Percentiles rank a stretch among this genome's conserved stretches.
Evolutionary conservation across 2,329 filamentous ascomycete genomes (phyloP).

Genomic region (Alternaria novae-zelandiae): DNA sequence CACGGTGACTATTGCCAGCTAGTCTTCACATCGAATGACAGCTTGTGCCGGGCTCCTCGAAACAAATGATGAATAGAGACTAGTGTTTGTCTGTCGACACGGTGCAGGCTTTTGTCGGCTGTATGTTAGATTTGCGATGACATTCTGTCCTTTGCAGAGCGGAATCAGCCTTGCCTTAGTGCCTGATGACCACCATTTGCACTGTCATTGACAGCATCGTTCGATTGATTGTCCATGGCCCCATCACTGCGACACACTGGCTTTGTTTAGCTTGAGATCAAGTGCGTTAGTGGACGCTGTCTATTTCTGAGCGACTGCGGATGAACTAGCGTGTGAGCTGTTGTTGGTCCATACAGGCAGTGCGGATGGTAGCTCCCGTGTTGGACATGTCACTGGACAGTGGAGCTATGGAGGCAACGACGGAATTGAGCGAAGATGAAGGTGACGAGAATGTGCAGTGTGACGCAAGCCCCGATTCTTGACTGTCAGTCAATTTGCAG

Average conservation of each 20-base stretch:
- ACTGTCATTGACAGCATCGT: not conserved
- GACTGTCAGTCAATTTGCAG: not conserved
- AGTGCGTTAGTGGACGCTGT: not conserved
- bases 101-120: not conserved
- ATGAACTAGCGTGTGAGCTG: not conserved
- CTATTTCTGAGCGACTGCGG: not conserved
- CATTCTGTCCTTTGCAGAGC: not conserved
- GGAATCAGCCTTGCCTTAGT: constrained; percentile 7
- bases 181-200: not conserved
- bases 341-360: not conserved
- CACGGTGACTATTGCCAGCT: not conserved
- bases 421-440: not conserved
- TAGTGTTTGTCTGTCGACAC: not conserved
- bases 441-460: not conserved
- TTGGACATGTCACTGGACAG: not conserved
- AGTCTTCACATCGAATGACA: not conserved
- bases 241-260: not conserved
- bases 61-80: not conserved
- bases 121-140: not conserved
- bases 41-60: not conserved
- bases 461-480: not conserved
- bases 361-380: not conserved
- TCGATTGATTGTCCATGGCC: not conserved
- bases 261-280: not conserved
- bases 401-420: not conserved